phyloP scores from a whole-genome alignment of 2,329 filamentous ascomycete genomes.

The Elsinoe batatas region DNA sequence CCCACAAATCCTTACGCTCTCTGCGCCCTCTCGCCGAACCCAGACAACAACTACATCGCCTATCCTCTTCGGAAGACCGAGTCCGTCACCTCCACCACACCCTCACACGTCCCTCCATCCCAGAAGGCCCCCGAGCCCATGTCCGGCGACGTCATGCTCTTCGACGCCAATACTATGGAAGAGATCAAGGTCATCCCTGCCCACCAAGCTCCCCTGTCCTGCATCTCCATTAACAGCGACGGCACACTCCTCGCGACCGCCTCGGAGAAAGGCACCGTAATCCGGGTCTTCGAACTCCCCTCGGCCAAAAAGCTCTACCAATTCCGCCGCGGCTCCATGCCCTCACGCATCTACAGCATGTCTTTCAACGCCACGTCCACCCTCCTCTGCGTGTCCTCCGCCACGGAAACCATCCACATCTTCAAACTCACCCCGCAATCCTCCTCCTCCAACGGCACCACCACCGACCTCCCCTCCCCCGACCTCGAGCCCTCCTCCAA shows the following conservation, averaged over 20 bases:
- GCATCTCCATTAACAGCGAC: conserved; percentile 83
- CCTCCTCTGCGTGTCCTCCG: conserved; percentile 87
- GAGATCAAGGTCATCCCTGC: conserved; percentile 93
- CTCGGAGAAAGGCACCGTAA: conserved; percentile 95
- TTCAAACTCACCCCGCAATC: conserved; percentile 59
- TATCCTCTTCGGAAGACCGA: conserved; percentile 72
- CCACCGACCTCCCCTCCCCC: conserved; percentile 18
- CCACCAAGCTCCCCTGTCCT: conserved; percentile 82
- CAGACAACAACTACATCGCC: conserved; percentile 89
- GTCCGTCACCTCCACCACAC: conserved; percentile 27
- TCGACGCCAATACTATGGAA: conserved; percentile 80
- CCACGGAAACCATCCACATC: conserved; percentile 92
- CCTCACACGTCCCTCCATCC: conserved; percentile 70
- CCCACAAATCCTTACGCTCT: conserved; percentile 89
- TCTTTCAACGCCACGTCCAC: conserved; percentile 94
- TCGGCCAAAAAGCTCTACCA: conserved; percentile 89
- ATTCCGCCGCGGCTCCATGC: conserved; percentile 90
- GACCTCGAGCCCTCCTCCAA: conserved; percentile 28
- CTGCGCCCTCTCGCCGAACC: conserved; percentile 85
- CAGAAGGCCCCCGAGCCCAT: conserved; percentile 64
- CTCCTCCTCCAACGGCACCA: conserved; percentile 32
- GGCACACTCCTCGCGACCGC: conserved; percentile 87
- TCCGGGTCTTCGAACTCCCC: conserved; percentile 88
- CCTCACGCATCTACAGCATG: conserved; percentile 95
- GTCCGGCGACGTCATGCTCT: conserved; percentile 85